Evolutionary conservation across 331 rosid genomes (phyloP).

Genomic region (Prunus yedoensis): DNA sequence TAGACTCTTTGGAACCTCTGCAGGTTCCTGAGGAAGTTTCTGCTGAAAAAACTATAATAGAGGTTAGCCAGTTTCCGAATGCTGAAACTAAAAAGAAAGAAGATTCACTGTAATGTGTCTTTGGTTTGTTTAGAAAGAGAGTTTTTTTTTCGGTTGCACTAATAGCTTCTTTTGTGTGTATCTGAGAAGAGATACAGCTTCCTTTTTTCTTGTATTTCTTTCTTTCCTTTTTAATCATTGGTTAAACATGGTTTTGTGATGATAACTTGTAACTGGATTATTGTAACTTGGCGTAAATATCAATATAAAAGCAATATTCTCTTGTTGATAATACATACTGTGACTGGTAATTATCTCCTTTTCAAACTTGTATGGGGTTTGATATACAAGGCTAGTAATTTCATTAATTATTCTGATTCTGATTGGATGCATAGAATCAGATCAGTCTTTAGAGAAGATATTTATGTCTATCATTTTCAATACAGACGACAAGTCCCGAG

Average conservation of each 20-base stretch:
- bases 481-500: too few relatives aligned
- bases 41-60: constrained; percentile 49
- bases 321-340: background rate
- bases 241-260: constrained; percentile 29
- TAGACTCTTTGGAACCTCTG: constrained; percentile 93
- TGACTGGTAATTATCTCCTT: too few relatives aligned
- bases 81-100: constrained; percentile 41
- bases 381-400: too few relatives aligned
- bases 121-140: constrained; percentile 8
- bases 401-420: too few relatives aligned
- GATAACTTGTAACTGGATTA: constrained; percentile 17
- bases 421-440: too few relatives aligned
- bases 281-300: constrained; percentile 34
- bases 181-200: background rate
- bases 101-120: constrained; percentile 20
- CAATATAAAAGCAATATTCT: constrained; percentile 15
- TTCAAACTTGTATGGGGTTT: too few relatives aligned
- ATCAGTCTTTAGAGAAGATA: too few relatives aligned
- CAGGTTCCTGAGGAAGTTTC: constrained; percentile 49
- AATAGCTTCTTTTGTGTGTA: constrained; percentile 10
- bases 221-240: constrained; percentile 5
- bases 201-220: constrained; percentile 22
- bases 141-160: background rate
- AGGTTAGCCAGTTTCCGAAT: constrained; percentile 48
- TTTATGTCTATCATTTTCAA: too few relatives aligned